A percentile compares a stretch with the other conserved stretches of the same genome.
Evolutionary conservation across 352 stramenopile genomes (phyloP).

Genomic region (Globisporangium iwayamae): DNA sequence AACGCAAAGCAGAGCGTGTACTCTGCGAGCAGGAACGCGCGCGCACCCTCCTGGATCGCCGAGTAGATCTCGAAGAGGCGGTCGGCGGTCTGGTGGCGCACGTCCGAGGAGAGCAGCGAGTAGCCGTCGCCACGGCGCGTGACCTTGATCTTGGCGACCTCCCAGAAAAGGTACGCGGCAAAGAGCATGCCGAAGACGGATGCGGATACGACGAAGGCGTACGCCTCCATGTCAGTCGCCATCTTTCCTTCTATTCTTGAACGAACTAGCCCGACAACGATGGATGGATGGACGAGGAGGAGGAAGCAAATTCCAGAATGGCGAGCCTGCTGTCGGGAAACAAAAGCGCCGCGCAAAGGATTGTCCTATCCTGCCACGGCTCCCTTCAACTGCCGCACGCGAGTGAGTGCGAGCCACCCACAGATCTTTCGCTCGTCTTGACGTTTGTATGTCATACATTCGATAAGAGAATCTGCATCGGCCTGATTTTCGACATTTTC

Average conservation of each 20-base stretch:
- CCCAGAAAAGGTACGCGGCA: slow-evolving; percentile 81
- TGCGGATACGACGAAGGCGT: slow-evolving; percentile 61
- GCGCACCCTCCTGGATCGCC: slow-evolving; percentile 97
- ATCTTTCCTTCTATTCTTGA: slow-evolving; percentile 30
- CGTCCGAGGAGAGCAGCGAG: slow-evolving; percentile 65
- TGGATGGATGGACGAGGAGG: slow-evolving; percentile 9
- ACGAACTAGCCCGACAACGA: slow-evolving; percentile 6
- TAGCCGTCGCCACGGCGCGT: slow-evolving; percentile 82
- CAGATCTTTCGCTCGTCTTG: slow-evolving; percentile 15
- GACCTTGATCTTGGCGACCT: slow-evolving; percentile 88
- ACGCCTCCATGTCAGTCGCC: slow-evolving; percentile 52
- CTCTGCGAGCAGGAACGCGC: slow-evolving; percentile 97
- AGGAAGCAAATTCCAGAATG: slow-evolving; percentile 74
- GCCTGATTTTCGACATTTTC: slow-evolving; percentile 6
- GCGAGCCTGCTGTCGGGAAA: background rate
- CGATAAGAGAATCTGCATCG: slow-evolving; percentile 6
- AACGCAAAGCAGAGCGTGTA: slow-evolving; percentile 98
- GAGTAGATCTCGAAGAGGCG: slow-evolving; percentile 92
- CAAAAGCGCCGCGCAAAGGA: background rate
- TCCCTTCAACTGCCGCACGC: slow-evolving; percentile 17
- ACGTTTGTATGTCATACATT: slow-evolving; percentile 29
- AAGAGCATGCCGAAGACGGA: slow-evolving; percentile 81
- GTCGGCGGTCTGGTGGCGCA: slow-evolving; percentile 80
- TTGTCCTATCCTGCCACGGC: background rate
- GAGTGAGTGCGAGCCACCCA: slow-evolving; percentile 2